Evolutionary conservation across 2,329 filamentous ascomycete genomes (phyloP), one percentile per base, ranked within the genome.

Genomic region (Penicillium sp.): DNA sequence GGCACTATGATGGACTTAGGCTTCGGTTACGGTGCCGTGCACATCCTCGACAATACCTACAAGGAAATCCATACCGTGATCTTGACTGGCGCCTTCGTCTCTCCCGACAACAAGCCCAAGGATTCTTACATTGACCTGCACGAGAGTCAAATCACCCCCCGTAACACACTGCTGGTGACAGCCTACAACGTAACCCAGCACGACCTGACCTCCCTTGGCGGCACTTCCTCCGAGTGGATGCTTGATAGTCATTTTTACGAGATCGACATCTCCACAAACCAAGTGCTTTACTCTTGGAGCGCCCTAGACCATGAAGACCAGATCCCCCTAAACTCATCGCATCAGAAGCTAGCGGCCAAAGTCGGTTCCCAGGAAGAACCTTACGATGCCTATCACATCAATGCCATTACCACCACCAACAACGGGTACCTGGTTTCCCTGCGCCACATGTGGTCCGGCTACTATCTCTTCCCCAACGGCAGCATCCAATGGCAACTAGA

Each of bases 351-450:
- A 6, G 57, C 50, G 18, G 39, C 22, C 14, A 31, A 60, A n/a
- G 60, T 55, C 18, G 58, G 58, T 51, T 54, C 56, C 11, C 61
- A 61, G 41, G 50, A 66, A 14, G 60, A 60, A 14, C 73, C 73
- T n/a, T 75, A 69, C 64, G 73, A 76, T 63, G 66, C 69, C 19
- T 75, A 74, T 52, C 73, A 75, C 55, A 75, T 75, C 55, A 76
- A 76, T 57, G 66, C 73, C 10, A 66, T 76, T 24, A 61, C 70
- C 44, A 53, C 64, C 6, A 66, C 72, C 47, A 62, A 71, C n/a
- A 67, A 75, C 2, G 69, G 73, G 16, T 76, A 73, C 41, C 58
- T 76, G 9, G 62, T 76, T n/a, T 75, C 73, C 19, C 56, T 73
- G 24, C 73, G 74, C n/a, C 72, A 75, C 59, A 70, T 68, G 46